Evolutionary conservation across 345 rosid species (phyloP), one percentile per base, ranked within the genome.

Genomic region (Eutrema japonicum): DNA sequence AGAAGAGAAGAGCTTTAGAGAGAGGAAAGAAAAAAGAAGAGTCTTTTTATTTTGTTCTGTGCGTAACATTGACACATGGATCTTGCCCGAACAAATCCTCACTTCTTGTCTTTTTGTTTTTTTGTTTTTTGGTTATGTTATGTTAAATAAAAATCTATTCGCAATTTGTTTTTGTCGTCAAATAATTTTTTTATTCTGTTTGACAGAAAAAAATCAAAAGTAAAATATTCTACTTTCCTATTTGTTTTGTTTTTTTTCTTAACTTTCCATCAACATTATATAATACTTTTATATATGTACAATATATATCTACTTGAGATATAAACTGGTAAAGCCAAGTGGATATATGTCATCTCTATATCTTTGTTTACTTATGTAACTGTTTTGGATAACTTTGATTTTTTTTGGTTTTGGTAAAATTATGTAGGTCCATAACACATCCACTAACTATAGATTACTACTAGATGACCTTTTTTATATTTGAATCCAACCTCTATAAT

Each of bases 51-150:
- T 60, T 58, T 66, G 35, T 43, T 54, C 71, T 73, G 48, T 71
- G 77, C 63, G 48, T 77, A 64, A 55, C 55, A 71, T 77, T 71
- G 68, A 71, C 80, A 64, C 80, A 70, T 76, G 51, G 51, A 49
- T 45, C 35, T 55, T 57, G 27, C 58, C 50, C 50, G 37, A 76
- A 69, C 55, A 42, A 69, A 68, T 61, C 57, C 48, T 68, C 29
- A 2, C 8, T 7, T 7, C 2, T 2, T 12, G 5, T 10, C 3
- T 14, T 59, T 16, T 16, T 6, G 2, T 30, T 10, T 52, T 14
- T 29, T 22, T 40, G 0, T 29, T 29, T 22, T 22, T 22, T 22
- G 22, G 22, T 22, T 22, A 16, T 16, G 12, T 22, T 61, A 6
- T 32, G 32, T 12, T 18, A 11, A 13, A 47, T 38, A 38, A n/a